A percentile compares a stretch with the other conserved stretches of the same genome.
These are phyloP conservation scores for Monsonia emarginata DNA, from an alignment of 441 rosid species.

Conservation along the genomic window DNA sequence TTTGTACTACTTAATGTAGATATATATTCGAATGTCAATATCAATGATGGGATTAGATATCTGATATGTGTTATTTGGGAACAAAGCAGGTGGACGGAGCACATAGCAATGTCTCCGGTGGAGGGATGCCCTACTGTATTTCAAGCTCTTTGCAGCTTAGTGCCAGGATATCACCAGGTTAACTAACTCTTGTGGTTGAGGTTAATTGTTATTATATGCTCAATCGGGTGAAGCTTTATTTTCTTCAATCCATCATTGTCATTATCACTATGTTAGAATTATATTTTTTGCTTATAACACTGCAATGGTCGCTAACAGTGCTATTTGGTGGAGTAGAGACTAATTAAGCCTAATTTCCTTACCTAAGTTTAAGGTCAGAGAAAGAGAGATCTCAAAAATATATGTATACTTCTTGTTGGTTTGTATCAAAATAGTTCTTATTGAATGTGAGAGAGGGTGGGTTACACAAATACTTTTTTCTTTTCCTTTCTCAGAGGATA, in stretches of 20 bases:
- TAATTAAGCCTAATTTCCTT: not conserved
- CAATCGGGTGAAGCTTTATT: not conserved
- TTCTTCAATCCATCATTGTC: not conserved
- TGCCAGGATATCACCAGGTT: slow-evolving; percentile 94
- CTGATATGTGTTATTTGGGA: slow-evolving; percentile 15
- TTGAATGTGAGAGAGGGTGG: not conserved
- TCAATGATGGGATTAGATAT: slow-evolving; percentile 8
- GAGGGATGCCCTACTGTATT: slow-evolving; percentile 88
- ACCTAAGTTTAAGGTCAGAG: not conserved
- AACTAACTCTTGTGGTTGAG: slow-evolving; percentile 5
- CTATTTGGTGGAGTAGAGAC: not conserved
- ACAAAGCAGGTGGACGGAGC: slow-evolving; percentile 62
- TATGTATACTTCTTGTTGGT: not conserved
- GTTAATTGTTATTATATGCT: not conserved
- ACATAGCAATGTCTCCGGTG: slow-evolving; percentile 71
- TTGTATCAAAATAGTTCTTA: not conserved
- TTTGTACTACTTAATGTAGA: not conserved
- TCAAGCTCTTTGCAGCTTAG: slow-evolving; percentile 68
- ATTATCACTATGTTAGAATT: not conserved
- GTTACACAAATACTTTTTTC: not conserved
- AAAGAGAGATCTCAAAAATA: not conserved
- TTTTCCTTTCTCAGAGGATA: not conserved
- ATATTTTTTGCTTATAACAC: not conserved
- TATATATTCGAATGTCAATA: not conserved
- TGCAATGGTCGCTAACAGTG: not conserved